Evolutionary conservation across 345 rosid genomes (phyloP).

Genomic region (Aegle marmelos): DNA sequence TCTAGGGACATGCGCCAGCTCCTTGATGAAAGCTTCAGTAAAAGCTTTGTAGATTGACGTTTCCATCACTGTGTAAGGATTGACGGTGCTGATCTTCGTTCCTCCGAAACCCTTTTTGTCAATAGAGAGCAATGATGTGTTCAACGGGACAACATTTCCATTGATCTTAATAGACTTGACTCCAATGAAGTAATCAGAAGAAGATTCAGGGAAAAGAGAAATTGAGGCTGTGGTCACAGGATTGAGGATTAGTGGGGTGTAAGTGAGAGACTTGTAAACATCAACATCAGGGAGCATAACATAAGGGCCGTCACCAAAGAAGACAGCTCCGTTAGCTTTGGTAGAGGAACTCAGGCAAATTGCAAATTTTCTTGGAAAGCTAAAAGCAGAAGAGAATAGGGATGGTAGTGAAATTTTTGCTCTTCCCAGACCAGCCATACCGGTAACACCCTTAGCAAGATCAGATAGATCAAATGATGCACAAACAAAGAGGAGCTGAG

Average conservation of each 20-base stretch:
- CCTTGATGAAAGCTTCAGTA: constrained; percentile 14
- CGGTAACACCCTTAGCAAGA: not conserved
- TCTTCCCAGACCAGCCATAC: not conserved
- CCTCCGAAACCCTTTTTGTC: not conserved
- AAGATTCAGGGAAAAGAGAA: not conserved
- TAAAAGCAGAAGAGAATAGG: not conserved
- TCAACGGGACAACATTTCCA: not conserved
- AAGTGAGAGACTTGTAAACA: not conserved
- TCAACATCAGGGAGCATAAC: not conserved
- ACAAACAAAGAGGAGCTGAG: not conserved
- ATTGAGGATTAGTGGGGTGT: not conserved
- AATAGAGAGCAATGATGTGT: not conserved
- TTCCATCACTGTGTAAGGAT: constrained; percentile 12
- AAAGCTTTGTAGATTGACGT: constrained; percentile 7
- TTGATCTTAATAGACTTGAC: not conserved
- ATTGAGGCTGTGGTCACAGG: not conserved
- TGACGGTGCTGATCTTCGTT: not conserved
- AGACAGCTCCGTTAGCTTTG: not conserved
- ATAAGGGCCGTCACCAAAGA: constrained; percentile 7
- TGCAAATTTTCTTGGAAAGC: not conserved
- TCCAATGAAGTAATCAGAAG: not conserved
- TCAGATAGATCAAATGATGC: not conserved
- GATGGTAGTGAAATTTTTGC: not conserved
- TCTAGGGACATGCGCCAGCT: constrained; percentile 12
- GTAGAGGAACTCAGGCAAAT: not conserved